Conservation (phyloP, 495 filamentous ascomycete species). For the Aspergillus bridgeri region DNA sequence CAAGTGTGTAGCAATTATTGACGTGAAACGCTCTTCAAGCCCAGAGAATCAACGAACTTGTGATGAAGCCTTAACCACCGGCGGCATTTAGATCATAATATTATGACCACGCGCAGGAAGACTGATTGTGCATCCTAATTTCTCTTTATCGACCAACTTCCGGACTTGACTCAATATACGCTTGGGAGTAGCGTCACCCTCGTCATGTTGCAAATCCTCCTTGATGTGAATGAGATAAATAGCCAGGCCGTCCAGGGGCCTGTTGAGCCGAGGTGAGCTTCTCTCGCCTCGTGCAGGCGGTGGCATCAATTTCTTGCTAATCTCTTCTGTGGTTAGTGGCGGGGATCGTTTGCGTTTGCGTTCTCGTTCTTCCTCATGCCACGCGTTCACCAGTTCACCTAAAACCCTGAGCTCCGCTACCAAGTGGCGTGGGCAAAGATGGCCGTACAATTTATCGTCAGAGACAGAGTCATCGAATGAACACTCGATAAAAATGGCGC, state of each 20-base stretch:
- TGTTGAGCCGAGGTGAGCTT: too few relatives aligned
- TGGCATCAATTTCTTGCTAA: too few relatives aligned
- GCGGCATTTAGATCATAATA: conserved; percentile 31
- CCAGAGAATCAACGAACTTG: too few relatives aligned
- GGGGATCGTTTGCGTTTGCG: conserved; percentile 33
- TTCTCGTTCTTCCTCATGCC: conserved; percentile 19
- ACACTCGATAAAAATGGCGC: conserved; percentile 91
- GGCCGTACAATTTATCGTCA: conserved; percentile 77
- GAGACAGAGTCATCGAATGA: conserved; percentile 76
- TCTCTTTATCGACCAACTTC: conserved; percentile 54
- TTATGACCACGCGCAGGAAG: conserved; percentile 56
- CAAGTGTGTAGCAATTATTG: too few relatives aligned
- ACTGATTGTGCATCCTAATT: conserved; percentile 75
- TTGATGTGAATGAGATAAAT: conserved; percentile 85
- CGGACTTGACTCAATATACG: conserved; percentile 65
- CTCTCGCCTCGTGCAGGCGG: too few relatives aligned
- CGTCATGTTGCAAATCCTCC: conserved; percentile 63
- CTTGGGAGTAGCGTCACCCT: conserved; percentile 53
- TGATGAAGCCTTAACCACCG: too few relatives aligned
- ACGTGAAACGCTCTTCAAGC: too few relatives aligned
- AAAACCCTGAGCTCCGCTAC: conserved; percentile 70
- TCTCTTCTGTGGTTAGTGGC: background rate
- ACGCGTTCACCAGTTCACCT: conserved; percentile 67
- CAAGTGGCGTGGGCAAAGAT: conserved; percentile 79
- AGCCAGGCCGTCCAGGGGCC: conserved; percentile 37